Percentiles rank a stretch among this genome's conserved stretches.
Evolutionary conservation across 371 early-diverging fungal genomes (phyloP).

Genomic region (Syncephalastrum racemosum): DNA sequence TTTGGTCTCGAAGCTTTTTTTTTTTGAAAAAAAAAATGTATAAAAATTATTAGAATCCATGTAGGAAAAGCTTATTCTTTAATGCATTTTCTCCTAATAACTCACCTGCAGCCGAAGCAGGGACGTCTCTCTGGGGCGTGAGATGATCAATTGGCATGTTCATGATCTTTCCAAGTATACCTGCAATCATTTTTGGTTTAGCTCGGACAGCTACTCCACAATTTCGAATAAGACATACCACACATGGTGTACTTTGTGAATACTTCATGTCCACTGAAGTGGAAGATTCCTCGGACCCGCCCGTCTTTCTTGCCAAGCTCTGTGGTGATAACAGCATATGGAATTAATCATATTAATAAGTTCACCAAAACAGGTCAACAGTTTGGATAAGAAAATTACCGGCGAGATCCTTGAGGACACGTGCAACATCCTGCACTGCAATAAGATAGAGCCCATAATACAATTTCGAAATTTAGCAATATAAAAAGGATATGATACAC

Average conservation of each 20-base stretch:
- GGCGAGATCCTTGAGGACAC: constrained; percentile 62
- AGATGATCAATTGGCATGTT: constrained; percentile 55
- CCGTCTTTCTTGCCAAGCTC: not conserved
- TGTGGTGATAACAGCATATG: no score
- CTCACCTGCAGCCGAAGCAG: constrained; percentile 44
- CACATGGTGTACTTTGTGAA: constrained; percentile 84
- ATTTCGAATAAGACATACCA: constrained; percentile 37
- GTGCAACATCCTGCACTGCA: constrained; percentile 65
- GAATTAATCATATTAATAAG: no score
- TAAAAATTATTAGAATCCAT: not conserved
- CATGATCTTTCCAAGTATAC: constrained; percentile 51
- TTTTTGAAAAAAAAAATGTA: not conserved
- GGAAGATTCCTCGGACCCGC: constrained; percentile 61
- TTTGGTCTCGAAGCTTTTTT: constrained; percentile 57
- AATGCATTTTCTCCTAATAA: not conserved
- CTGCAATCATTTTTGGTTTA: constrained; percentile 17
- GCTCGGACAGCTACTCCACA: constrained; percentile 1
- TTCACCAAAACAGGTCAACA: no score
- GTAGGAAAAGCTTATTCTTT: not conserved
- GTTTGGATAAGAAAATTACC: constrained; percentile 23
- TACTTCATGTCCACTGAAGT: constrained; percentile 64
- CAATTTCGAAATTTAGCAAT: not conserved
- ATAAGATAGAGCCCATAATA: not conserved
- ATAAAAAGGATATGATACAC: not conserved
- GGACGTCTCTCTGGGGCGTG: constrained; percentile 36